Evolutionary conservation across 768 basidiomycete genomes (phyloP).

Genomic region (Floccularia luteovirens): DNA sequence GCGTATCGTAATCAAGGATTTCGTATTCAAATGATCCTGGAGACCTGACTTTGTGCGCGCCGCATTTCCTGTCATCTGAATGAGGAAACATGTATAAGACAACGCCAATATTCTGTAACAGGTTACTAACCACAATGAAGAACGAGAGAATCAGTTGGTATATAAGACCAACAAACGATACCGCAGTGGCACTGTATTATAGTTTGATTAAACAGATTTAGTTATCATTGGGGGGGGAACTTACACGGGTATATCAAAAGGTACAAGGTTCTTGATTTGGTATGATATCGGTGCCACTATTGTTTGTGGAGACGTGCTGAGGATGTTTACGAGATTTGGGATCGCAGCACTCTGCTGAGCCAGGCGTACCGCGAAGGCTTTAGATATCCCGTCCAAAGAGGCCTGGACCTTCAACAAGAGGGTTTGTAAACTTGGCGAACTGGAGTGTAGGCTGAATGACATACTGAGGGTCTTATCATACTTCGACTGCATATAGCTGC

Average conservation of each 20-base stretch:
- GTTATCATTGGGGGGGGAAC: slow-evolving; percentile 11
- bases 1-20: slow-evolving; percentile 26
- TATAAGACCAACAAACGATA: slow-evolving; percentile 49
- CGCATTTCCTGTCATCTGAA: slow-evolving; percentile 22
- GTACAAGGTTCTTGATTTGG: slow-evolving; percentile 40
- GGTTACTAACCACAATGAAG: slow-evolving; percentile 27
- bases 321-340: slow-evolving; percentile 21
- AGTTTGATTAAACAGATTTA: not conserved
- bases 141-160: slow-evolving; percentile 42
- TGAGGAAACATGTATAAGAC: not conserved
- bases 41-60: slow-evolving; percentile 33
- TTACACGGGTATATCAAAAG: slow-evolving; percentile 60
- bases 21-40: slow-evolving; percentile 18
- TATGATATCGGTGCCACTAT: slow-evolving; percentile 41
- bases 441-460: slow-evolving; percentile 3
- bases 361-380: slow-evolving; percentile 18
- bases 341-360: slow-evolving; percentile 8
- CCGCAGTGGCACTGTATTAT: slow-evolving; percentile 38
- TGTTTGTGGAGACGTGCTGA: slow-evolving; percentile 41
- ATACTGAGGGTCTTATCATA: slow-evolving; percentile 23
- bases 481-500: slow-evolving; percentile 22
- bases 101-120: not conserved
- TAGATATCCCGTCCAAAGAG: slow-evolving; percentile 24
- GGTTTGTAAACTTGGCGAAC: not conserved
- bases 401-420: slow-evolving; percentile 17